Base-by-base conservation (phyloP, 805 yeast species). In the Zygoascus ofunaensis region DNA sequence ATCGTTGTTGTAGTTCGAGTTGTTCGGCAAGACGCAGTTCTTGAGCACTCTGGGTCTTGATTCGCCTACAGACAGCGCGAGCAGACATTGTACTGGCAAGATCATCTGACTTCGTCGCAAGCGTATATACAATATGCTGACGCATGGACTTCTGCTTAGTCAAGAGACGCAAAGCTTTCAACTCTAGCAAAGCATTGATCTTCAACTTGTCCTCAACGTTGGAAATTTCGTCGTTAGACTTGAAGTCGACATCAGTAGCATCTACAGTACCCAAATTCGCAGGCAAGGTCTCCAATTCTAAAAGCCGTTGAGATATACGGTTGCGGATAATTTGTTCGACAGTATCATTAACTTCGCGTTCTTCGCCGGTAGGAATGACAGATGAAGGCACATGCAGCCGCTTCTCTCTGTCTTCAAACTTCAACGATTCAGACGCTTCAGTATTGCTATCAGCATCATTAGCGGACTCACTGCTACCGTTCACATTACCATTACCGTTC, bases 141-240 rank as follows among this genome's bases (percentile, higher is more conserved):
- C 94, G 74, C 44, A 89, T 62, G n/a, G 87, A 82, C 55, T 83
- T 84, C 58, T 92, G 98, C 40, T 77, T 70, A 0, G 95, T 85
- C 33, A 89, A 65, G 43, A 87, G 64, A 51, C 85, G 77, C 51
- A 90, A 69, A 18, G 83, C 73, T 55, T 78, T 76, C 49, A 74
- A 77, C 54, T 83, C 89, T 36, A 74, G 61, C 36, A 71, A 45
- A 1, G 68, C 66, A 37, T 46, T 39, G 43, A 59, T 41, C 48
- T 63, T 63, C 20, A 63, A 62, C 15, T 65, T 68, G 43, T 77
- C 76, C n/a, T 49, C 50, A 12, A 44, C 50, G 5, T 41, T 46
- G 5, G 35, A n/a, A 5, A 60, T 47, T 41, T 50, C 53, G 43
- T 60, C 62, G 5, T 60, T 56, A 5, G 64, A 55, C 20, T 18